phyloP scores from a whole-genome alignment of 2,329 filamentous ascomycete species.

The Ceratocystis variospora region DNA sequence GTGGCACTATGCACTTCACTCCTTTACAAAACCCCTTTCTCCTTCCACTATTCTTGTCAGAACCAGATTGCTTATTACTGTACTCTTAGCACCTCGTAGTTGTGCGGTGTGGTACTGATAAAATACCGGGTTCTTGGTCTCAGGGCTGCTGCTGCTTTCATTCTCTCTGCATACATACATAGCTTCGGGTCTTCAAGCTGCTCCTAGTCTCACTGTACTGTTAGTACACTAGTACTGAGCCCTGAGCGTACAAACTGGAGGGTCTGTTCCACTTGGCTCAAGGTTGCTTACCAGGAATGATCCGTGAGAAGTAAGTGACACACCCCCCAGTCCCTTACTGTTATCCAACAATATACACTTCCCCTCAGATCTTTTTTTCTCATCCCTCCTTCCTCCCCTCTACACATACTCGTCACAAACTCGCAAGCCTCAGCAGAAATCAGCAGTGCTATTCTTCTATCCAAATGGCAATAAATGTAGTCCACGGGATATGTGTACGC shows the following conservation, averaged over 20 bases:
- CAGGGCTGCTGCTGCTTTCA: not conserved
- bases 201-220: not conserved
- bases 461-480: not conserved
- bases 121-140: not conserved
- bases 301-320: not conserved
- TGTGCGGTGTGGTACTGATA: not conserved
- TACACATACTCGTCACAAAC: not conserved
- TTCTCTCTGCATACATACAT: no score
- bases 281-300: not conserved
- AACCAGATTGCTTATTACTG: not conserved
- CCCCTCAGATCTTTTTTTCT: not conserved
- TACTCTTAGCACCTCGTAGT: not conserved
- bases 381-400: not conserved
- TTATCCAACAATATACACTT: not conserved
- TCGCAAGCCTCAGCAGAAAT: not conserved
- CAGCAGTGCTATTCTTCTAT: not conserved
- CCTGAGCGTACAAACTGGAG: not conserved
- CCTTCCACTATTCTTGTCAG: not conserved
- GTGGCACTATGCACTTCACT: not conserved
- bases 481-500: not conserved
- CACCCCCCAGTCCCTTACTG: not conserved
- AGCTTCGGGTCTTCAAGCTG: not conserved
- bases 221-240: not conserved
- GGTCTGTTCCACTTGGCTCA: not conserved
- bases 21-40: not conserved